Evolutionary conservation across 1,139 yeast species (phyloP).

Genomic region (Nakaseomyces kungkrabaensis): DNA sequence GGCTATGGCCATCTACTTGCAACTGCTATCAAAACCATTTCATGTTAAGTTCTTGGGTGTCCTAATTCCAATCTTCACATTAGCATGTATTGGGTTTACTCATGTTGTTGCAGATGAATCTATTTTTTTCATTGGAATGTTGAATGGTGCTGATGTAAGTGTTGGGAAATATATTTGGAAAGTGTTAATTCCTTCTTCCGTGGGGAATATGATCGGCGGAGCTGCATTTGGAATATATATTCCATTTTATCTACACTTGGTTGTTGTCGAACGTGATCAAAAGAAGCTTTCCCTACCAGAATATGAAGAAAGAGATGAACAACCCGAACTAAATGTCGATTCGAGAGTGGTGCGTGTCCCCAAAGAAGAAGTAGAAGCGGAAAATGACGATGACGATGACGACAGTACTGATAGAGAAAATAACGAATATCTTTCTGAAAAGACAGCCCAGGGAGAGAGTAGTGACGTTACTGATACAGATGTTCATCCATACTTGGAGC

Average conservation of each 20-base stretch:
- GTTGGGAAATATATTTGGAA: conserved; percentile 67
- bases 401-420: conserved; percentile 5
- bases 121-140: conserved; percentile 51
- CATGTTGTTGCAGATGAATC: conserved; percentile 80
- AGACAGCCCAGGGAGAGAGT: not conserved
- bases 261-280: conserved; percentile 61
- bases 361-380: conserved; percentile 10
- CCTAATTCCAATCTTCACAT: conserved; percentile 58
- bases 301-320: conserved; percentile 66
- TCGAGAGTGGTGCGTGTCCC: conserved; percentile 56
- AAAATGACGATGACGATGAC: conserved; percentile 8
- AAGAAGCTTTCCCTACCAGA: conserved; percentile 49
- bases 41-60: conserved; percentile 66
- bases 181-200: conserved; percentile 50
- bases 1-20: conserved; percentile 62
- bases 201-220: conserved; percentile 71
- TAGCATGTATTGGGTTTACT: conserved; percentile 64
- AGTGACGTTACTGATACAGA: conserved; percentile 1
- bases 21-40: conserved; percentile 67
- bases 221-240: conserved; percentile 47
- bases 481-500: conserved; percentile 1
- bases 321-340: conserved; percentile 65
- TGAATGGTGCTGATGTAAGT: conserved; percentile 52
- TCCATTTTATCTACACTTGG: conserved; percentile 61
- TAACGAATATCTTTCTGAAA: not conserved